Evolutionary conservation across 2,329 filamentous ascomycete genomes (phyloP).

Genomic region (Golovinomyces cichoracearum): DNA sequence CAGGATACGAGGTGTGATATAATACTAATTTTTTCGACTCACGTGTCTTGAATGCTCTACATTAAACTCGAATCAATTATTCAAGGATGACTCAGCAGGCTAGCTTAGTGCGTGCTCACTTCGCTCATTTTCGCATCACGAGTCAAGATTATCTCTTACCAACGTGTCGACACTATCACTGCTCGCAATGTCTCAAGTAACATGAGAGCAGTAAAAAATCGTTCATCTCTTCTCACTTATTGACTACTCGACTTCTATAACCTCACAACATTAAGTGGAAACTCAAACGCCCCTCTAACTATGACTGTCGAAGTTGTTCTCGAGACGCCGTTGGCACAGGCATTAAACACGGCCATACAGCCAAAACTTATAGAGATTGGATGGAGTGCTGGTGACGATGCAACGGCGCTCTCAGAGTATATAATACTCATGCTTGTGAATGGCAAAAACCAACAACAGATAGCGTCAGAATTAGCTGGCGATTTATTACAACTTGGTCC

Average conservation of each 20-base stretch:
- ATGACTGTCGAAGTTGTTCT: slow-evolving; percentile 60
- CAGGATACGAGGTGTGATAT: too few species aligned
- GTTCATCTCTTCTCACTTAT: background rate
- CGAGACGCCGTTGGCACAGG: slow-evolving; percentile 61
- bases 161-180: background rate
- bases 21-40: too few species aligned
- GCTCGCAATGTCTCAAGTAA: background rate
- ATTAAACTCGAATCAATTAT: too few species aligned
- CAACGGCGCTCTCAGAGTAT: slow-evolving; percentile 73
- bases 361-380: slow-evolving; percentile 80
- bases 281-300: slow-evolving; percentile 10
- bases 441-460: slow-evolving; percentile 74
- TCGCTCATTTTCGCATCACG: background rate
- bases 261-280: background rate
- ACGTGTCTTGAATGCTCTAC: too few species aligned
- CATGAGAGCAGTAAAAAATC: too few species aligned
- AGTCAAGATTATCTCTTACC: background rate
- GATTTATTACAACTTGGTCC: slow-evolving; percentile 63
- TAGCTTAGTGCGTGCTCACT: too few species aligned
- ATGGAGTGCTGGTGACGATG: slow-evolving; percentile 57
- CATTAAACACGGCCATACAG: slow-evolving; percentile 59
- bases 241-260: background rate
- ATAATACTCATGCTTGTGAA: slow-evolving; percentile 94
- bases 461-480: slow-evolving; percentile 62
- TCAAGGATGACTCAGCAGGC: too few species aligned